Conservation (phyloP, 495 filamentous ascomycete species). For the Penicillium atrosanguineum region DNA sequence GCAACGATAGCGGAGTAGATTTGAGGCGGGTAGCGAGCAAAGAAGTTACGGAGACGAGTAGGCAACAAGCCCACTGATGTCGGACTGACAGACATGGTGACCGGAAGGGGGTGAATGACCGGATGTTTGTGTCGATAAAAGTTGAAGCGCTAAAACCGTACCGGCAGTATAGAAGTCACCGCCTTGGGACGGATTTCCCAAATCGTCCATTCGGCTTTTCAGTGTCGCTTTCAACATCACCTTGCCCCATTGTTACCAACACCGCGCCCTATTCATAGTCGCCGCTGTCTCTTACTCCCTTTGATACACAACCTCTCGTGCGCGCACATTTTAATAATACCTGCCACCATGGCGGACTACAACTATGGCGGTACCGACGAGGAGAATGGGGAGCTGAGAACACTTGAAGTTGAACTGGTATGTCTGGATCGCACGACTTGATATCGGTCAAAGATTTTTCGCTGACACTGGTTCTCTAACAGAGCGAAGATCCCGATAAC, state of each 20-base stretch:
- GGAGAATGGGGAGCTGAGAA: slow-evolving; percentile 80
- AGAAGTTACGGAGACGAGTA: slow-evolving; percentile 76
- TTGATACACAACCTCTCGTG: neutral
- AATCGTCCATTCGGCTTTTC: slow-evolving; percentile 17
- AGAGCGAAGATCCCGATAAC: slow-evolving; percentile 78
- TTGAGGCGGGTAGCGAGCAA: slow-evolving; percentile 80
- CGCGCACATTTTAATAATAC: slow-evolving; percentile 2
- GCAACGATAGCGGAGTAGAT: slow-evolving; percentile 39
- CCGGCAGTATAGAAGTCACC: neutral
- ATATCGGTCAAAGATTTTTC: slow-evolving; percentile 1
- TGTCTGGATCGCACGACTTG: slow-evolving; percentile 6
- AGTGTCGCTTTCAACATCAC: slow-evolving; percentile 10
- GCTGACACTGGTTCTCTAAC: neutral
- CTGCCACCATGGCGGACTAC: slow-evolving; percentile 53
- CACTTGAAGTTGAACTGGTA: slow-evolving; percentile 77
- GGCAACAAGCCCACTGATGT: slow-evolving; percentile 44
- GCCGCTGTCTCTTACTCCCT: neutral
- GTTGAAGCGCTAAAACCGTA: slow-evolving; percentile 16
- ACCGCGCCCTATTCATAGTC: slow-evolving; percentile 6
- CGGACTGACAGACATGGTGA: slow-evolving; percentile 28
- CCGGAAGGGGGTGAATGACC: neutral
- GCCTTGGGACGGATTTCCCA: slow-evolving; percentile 9
- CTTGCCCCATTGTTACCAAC: slow-evolving; percentile 18
- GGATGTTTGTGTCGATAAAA: slow-evolving; percentile 13
- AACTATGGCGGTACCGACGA: slow-evolving; percentile 76